Evolutionary conservation across 2,329 filamentous ascomycete genomes (phyloP).

Genomic region (Fusarium redolens): DNA sequence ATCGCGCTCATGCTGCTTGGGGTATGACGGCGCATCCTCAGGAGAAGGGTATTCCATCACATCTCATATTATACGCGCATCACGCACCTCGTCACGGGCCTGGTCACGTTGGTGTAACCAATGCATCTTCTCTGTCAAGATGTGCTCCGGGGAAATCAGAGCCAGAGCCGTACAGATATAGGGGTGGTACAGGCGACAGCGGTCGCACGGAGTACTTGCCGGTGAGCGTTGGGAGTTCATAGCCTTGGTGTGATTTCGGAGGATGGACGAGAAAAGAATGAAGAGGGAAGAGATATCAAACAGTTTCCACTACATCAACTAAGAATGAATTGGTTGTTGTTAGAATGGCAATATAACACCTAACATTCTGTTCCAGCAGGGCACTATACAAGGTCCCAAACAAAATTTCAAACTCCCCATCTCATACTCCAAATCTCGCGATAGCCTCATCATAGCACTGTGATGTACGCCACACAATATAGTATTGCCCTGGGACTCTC

Average conservation of each 20-base stretch:
- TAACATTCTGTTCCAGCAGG: not conserved
- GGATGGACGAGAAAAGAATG: slow-evolving; percentile 1
- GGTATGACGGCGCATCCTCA: slow-evolving; percentile 31
- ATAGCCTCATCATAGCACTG: slow-evolving; percentile 23
- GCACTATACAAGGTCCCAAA: not conserved
- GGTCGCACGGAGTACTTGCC: slow-evolving; percentile 1
- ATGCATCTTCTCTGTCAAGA: not conserved
- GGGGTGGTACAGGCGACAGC: slow-evolving; percentile 9
- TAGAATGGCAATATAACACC: not conserved
- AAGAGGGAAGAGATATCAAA: slow-evolving; percentile 13
- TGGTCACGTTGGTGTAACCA: slow-evolving; percentile 33
- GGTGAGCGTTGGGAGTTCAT: not conserved
- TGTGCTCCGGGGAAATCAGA: slow-evolving; percentile 4
- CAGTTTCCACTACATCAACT: not conserved
- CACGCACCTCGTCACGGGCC: slow-evolving; percentile 29
- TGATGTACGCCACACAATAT: slow-evolving; percentile 2
- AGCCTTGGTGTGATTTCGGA: not conserved
- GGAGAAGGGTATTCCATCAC: slow-evolving; percentile 9
- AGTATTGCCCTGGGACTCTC: not conserved
- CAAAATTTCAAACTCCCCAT: not conserved
- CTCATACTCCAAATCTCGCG: not conserved
- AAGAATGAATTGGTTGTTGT: not conserved
- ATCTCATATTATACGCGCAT: slow-evolving; percentile 24
- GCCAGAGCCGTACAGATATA: not conserved
- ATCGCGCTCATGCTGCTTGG: slow-evolving; percentile 22